Evolutionary conservation across 129 eudicot genomes (phyloP).

Genomic region (Ambrosia trifida): DNA sequence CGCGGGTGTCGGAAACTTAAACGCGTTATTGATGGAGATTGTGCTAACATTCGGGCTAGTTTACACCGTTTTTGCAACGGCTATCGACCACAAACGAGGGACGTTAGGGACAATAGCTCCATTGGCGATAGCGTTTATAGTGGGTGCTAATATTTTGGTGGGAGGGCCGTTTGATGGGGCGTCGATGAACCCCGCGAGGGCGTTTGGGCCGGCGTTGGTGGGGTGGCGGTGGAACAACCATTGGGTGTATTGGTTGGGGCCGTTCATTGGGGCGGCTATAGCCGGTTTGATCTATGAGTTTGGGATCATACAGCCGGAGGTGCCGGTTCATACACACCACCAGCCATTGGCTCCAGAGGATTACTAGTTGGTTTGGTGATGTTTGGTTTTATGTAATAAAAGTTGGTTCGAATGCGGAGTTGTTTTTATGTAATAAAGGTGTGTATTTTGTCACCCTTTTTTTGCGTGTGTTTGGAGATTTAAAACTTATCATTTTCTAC

Average conservation of each 20-base stretch:
- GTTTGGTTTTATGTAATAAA: slow-evolving; percentile 1
- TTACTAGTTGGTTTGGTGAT: slow-evolving; percentile 41
- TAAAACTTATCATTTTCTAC: no score
- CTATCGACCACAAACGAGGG: slow-evolving; percentile 74
- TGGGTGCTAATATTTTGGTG: slow-evolving; percentile 77
- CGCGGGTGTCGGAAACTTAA: slow-evolving; percentile 47
- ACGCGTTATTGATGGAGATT: slow-evolving; percentile 67
- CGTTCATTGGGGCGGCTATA: slow-evolving; percentile 69
- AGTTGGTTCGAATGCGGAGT: no score
- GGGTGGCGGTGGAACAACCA: slow-evolving; percentile 89
- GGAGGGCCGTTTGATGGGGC: slow-evolving; percentile 93
- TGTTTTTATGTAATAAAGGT: background rate
- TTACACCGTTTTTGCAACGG: slow-evolving; percentile 61
- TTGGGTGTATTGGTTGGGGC: slow-evolving; percentile 95
- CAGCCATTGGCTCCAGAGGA: slow-evolving; percentile 95
- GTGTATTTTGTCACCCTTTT: no score
- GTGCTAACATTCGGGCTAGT: slow-evolving; percentile 66
- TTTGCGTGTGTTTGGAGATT: no score
- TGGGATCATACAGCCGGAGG: slow-evolving; percentile 54
- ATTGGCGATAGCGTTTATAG: slow-evolving; percentile 68
- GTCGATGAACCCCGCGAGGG: slow-evolving; percentile 88
- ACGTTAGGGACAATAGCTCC: slow-evolving; percentile 76
- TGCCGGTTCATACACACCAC: slow-evolving; percentile 51
- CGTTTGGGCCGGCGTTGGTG: slow-evolving; percentile 84
- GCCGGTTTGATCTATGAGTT: slow-evolving; percentile 73